Evolutionary conservation across 2,329 filamentous ascomycete genomes (phyloP).

Genomic region (Exophiala calicioides): DNA sequence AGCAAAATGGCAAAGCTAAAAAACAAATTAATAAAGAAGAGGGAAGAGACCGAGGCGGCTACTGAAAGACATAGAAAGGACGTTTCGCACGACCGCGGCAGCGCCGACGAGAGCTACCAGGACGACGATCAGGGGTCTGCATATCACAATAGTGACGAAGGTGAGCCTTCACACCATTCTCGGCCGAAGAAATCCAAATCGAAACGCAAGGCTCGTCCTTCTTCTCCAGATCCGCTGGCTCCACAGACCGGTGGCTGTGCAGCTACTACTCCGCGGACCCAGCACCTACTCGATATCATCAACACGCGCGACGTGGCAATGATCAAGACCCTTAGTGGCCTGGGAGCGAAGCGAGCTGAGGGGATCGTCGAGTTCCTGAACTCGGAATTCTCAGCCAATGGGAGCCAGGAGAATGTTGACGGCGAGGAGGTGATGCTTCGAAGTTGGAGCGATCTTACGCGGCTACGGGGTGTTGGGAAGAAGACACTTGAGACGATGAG

Average conservation of each 20-base stretch:
- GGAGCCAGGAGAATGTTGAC: conserved; percentile 39
- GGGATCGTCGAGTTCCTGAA: conserved; percentile 50
- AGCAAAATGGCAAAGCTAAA: conserved; percentile 57
- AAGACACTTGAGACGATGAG: conserved; percentile 52
- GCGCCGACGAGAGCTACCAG: conserved; percentile 30
- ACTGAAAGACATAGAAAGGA: conserved; percentile 1
- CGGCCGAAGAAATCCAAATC: conserved; percentile 34
- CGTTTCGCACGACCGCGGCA: conserved; percentile 2
- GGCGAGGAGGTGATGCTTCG: conserved; percentile 32
- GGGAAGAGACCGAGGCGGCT: conserved; percentile 35
- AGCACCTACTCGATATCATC: conserved; percentile 47
- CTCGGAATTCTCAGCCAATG: conserved; percentile 43
- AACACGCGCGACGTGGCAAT: conserved; percentile 48
- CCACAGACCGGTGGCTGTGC: conserved; percentile 23
- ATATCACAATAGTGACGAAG: conserved; percentile 37
- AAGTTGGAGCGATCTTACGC: conserved; percentile 44
- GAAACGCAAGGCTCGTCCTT: conserved; percentile 23
- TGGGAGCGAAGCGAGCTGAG: conserved; percentile 51
- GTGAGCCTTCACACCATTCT: conserved; percentile 35
- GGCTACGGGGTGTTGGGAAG: conserved; percentile 46
- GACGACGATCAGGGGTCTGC: conserved; percentile 37
- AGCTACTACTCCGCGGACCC: conserved; percentile 44
- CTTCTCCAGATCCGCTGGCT: conserved; percentile 28
- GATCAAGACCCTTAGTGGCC: conserved; percentile 50
- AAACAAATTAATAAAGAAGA: conserved; percentile 47